Evolutionary conservation across 2,329 filamentous ascomycete species (phyloP).

Genomic region (Claviceps quebecensis): DNA sequence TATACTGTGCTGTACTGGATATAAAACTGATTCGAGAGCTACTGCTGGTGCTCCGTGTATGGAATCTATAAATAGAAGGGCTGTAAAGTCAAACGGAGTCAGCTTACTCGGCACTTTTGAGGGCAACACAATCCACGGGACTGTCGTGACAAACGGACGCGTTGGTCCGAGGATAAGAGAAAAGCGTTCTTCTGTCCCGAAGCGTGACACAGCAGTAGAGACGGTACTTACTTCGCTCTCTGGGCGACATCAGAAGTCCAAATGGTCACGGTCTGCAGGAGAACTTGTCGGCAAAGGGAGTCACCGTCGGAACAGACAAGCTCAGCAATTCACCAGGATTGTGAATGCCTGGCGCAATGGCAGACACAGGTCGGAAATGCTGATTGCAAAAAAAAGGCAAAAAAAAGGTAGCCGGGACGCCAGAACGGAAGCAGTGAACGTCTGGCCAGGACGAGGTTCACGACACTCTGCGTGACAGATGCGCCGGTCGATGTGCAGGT

Average conservation of each 20-base stretch:
- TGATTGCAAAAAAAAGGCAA: background rate
- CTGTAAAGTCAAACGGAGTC: background rate
- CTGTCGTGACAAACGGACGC: background rate
- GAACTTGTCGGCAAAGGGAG: background rate
- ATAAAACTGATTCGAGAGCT: background rate
- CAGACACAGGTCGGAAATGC: background rate
- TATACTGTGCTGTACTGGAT: slow-evolving; percentile 6
- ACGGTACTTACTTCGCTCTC: background rate
- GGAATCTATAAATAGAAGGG: background rate
- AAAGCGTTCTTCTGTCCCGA: background rate
- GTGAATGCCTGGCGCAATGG: background rate
- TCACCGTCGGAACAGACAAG: background rate
- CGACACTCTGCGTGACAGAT: slow-evolving; percentile 2
- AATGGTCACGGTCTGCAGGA: slow-evolving; percentile 1
- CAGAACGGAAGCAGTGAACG: background rate
- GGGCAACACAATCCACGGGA: background rate
- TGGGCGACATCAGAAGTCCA: background rate
- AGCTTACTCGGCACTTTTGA: background rate
- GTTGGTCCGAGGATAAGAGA: background rate
- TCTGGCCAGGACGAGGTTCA: background rate
- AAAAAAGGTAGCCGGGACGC: background rate
- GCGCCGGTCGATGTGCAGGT: slow-evolving; percentile 3
- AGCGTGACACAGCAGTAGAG: background rate
- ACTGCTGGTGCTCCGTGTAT: background rate
- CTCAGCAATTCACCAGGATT: background rate